Percentiles rank a stretch among this genome's conserved stretches.
These are phyloP conservation scores for Xylariaceae sp. DNA, from an alignment of 2,329 filamentous ascomycete species.

Conservation along the genomic window DNA sequence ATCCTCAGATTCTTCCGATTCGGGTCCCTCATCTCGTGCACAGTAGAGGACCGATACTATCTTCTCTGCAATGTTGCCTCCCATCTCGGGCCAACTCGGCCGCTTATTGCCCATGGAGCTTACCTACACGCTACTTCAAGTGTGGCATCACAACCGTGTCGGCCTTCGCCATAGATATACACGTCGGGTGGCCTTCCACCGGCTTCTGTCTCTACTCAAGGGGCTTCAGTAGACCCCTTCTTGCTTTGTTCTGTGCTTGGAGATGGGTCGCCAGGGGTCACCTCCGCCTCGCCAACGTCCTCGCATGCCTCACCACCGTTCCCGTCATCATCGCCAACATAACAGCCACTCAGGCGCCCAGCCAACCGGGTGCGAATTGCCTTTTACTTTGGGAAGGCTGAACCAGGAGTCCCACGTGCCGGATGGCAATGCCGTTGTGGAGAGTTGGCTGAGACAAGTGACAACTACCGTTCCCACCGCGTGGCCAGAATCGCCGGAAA, in stretches of 20 bases:
- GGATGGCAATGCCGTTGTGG: conserved; percentile 24
- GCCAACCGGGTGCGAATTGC: conserved; percentile 8
- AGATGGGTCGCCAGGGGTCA: conserved; percentile 26
- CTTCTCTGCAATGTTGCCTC: background rate
- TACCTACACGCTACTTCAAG: too few species aligned
- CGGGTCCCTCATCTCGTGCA: background rate
- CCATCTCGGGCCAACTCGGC: background rate
- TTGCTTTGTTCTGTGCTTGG: conserved; percentile 25
- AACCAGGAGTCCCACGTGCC: conserved; percentile 22
- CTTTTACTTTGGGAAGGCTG: conserved; percentile 19
- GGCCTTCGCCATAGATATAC: too few species aligned
- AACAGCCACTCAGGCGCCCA: conserved; percentile 8
- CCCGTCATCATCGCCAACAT: conserved; percentile 12
- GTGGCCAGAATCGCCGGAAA: conserved; percentile 13
- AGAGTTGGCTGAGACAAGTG: conserved; percentile 29
- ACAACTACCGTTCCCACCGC: conserved; percentile 16
- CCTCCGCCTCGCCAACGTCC: conserved; percentile 23
- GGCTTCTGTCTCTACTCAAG: conserved; percentile 11
- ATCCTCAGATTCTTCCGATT: background rate
- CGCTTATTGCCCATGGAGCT: too few species aligned
- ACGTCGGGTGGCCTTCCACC: too few species aligned
- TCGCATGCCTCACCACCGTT: conserved; percentile 24
- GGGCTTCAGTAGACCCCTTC: conserved; percentile 25
- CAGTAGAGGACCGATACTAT: too few species aligned
- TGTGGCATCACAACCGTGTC: too few species aligned